Evolutionary conservation across 805 yeast species (phyloP), one percentile per base, ranked within the genome.

Genomic region (Wickerhamomyces bovis): DNA sequence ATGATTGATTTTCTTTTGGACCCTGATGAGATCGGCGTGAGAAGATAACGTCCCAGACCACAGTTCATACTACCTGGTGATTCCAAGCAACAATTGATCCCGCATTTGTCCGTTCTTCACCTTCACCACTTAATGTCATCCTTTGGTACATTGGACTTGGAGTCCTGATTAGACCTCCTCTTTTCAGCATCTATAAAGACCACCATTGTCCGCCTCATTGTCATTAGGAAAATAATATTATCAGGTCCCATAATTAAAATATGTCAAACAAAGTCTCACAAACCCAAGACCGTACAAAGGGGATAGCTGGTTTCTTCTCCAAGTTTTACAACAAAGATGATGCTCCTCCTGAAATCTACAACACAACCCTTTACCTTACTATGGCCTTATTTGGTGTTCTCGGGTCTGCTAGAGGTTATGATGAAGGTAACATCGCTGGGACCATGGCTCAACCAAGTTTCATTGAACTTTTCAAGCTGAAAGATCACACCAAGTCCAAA

Each of bases 341-440:
- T 18, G 35, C 63, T 0, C 79, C 78, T 3, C 60, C 60, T 38
- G 76, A 76, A 50, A 70, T 75, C 25, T 77, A 68, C 52, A 77
- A 78, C 64, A 51, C 63, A 55, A 68, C 71, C 9, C 66, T 78
- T 35, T 76, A 63, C 59, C 51, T 70, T 40, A 66, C 77, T 1
- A 72, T 76, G 13, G 61, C 72, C 26, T 67, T 75, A 2, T 79
- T 78, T 61, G 84, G 83, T 41, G 58, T 78, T 16, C 59, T 77
- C 39, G 84, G 84, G 7, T 67, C 75, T 30, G 78, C 80, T 6
- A 63, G 84, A 60, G 84, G 83, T 13, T 71, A 67, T 41, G 83
- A 79, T 57, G 83, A 79, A 58, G 83, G 83, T 30, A 63, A 62
- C 49, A 67, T 73, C 30, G 63, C 78, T 9, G 80, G 78, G 12